These are phyloP conservation scores for Poa annua DNA, from an alignment of 176 grass and related monocot genomes.

Conservation along the genomic window DNA sequence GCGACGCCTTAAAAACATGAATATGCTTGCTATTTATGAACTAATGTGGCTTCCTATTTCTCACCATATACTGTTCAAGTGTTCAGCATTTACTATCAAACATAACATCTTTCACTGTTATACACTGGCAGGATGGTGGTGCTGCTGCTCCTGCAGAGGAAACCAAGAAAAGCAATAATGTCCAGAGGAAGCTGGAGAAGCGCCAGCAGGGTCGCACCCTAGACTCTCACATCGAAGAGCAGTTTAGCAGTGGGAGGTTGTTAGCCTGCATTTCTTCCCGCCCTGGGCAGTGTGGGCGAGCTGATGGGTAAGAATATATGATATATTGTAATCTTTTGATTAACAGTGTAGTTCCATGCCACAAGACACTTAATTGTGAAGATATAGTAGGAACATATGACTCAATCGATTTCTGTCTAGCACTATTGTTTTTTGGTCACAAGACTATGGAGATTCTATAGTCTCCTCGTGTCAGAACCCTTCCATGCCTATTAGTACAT, in stretches of 20 bases:
- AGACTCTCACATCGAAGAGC: slow-evolving; percentile 77
- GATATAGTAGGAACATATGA: too few species aligned
- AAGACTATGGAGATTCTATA: not conserved
- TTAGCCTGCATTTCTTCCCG: slow-evolving; percentile 78
- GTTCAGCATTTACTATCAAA: not conserved
- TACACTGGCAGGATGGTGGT: slow-evolving; percentile 52
- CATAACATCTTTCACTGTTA: not conserved
- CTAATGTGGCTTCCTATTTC: not conserved
- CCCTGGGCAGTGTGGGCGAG: slow-evolving; percentile 77
- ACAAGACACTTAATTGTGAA: not conserved
- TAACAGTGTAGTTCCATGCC: not conserved
- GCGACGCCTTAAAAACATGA: too few species aligned
- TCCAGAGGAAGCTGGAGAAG: slow-evolving; percentile 70
- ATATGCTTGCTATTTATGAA: not conserved
- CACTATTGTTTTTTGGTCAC: too few species aligned
- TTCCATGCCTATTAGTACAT: not conserved
- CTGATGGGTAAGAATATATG: slow-evolving; percentile 65
- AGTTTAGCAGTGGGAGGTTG: slow-evolving; percentile 71
- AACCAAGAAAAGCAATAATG: slow-evolving; percentile 67
- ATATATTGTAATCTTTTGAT: not conserved
- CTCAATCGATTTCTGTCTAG: too few species aligned
- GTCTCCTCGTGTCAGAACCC: not conserved
- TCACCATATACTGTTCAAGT: not conserved
- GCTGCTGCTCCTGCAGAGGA: slow-evolving; percentile 55
- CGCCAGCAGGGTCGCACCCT: slow-evolving; percentile 69